Evolutionary conservation across 2,329 filamentous ascomycete species (phyloP).

Genomic region (Pyricularia pennisetigena): DNA sequence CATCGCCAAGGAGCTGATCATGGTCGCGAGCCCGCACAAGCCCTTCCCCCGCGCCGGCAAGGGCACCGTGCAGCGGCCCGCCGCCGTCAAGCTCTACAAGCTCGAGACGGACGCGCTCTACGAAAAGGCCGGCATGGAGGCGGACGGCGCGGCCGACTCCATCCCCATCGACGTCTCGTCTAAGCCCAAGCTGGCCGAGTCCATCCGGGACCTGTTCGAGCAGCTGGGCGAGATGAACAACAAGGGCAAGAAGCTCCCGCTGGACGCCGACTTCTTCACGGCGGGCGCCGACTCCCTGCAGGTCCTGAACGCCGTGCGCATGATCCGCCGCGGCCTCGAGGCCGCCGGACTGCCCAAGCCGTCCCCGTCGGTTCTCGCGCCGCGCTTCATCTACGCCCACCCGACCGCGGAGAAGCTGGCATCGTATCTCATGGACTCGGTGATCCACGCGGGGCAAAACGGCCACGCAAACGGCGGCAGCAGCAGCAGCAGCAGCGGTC

Average conservation of each 20-base stretch:
- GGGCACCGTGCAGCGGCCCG: slow-evolving; percentile 32
- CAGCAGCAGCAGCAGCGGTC: slow-evolving; percentile 5
- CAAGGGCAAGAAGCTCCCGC: slow-evolving; percentile 13
- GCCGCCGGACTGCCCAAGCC: slow-evolving; percentile 19
- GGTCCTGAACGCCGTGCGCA: slow-evolving; percentile 24
- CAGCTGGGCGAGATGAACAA: slow-evolving; percentile 13
- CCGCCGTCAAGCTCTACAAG: slow-evolving; percentile 28
- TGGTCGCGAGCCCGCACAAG: slow-evolving; percentile 26
- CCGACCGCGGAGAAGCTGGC: slow-evolving; percentile 25
- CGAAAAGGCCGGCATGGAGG: slow-evolving; percentile 13
- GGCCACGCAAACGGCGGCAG: slow-evolving; percentile 6
- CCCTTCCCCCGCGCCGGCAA: slow-evolving; percentile 35
- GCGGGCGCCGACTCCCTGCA: slow-evolving; percentile 30
- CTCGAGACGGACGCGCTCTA: slow-evolving; percentile 33
- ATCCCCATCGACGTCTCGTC: slow-evolving; percentile 19
- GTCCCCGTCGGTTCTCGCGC: slow-evolving; percentile 20
- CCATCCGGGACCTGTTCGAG: slow-evolving; percentile 20
- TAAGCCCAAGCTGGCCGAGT: slow-evolving; percentile 17
- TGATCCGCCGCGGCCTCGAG: slow-evolving; percentile 24
- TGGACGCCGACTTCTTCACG: slow-evolving; percentile 27
- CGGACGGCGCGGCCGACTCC: slow-evolving; percentile 8
- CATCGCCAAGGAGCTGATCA: slow-evolving; percentile 28
- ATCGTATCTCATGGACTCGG: slow-evolving; percentile 16
- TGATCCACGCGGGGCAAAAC: slow-evolving; percentile 13
- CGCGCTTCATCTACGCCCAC: slow-evolving; percentile 28